Conservation (phyloP, 2,329 filamentous ascomycete species). For the Zymoseptoria tritici region DNA sequence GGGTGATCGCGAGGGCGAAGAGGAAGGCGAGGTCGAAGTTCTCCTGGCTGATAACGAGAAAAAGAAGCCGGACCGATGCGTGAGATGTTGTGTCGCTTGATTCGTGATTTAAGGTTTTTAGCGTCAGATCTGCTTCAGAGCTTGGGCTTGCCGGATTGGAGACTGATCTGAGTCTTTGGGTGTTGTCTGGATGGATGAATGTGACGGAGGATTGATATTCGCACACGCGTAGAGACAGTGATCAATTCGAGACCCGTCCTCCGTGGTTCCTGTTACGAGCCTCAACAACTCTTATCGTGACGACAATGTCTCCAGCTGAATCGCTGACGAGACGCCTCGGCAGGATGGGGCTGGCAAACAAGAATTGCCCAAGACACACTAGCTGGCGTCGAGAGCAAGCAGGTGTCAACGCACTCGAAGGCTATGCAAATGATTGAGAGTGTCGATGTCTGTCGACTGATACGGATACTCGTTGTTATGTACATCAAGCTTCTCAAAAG, state of each 20-base stretch:
- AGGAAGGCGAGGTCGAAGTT: slow-evolving; percentile 1
- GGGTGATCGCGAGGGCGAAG: slow-evolving; percentile 1
- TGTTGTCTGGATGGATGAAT: background rate
- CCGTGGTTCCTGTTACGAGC: background rate
- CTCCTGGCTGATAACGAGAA: background rate
- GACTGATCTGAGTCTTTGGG: background rate
- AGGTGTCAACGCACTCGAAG: background rate
- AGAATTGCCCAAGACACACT: background rate
- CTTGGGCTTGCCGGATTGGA: background rate
- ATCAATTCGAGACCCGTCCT: background rate
- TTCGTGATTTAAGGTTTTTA: background rate
- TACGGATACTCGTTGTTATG: background rate
- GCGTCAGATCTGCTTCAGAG: background rate
- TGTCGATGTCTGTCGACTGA: background rate
- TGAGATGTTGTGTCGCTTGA: background rate
- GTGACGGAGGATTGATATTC: background rate
- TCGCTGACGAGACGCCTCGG: background rate
- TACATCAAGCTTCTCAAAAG: background rate
- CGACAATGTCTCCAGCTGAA: background rate
- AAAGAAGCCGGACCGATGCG: slow-evolving; percentile 1
- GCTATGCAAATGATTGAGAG: background rate
- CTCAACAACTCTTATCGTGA: background rate
- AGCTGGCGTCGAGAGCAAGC: background rate
- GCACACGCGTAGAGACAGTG: background rate
- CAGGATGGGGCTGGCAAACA: background rate